Percentiles rank a stretch among this genome's conserved stretches.
These are phyloP conservation scores for Cutaneotrichosporon cavernicola DNA, from an alignment of 1,284 basidiomycete genomes.

Conservation along the genomic window DNA sequence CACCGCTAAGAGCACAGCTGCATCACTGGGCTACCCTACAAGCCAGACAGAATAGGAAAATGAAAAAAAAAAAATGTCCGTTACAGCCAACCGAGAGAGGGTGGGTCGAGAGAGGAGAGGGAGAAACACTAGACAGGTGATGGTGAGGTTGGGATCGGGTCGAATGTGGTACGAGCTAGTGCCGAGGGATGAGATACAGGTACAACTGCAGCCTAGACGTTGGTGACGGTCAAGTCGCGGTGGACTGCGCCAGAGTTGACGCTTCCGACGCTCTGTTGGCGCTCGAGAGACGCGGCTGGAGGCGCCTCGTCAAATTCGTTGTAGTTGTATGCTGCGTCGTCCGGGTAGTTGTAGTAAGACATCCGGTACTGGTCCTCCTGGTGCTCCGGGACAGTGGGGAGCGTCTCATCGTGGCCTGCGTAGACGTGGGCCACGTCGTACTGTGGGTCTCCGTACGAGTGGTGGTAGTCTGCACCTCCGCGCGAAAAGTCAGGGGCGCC, in stretches of 20 bases:
- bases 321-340: conserved; percentile 13
- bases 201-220: conserved; percentile 4
- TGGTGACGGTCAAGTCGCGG: conserved; percentile 13
- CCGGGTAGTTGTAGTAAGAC: conserved; percentile 6
- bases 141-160: not conserved
- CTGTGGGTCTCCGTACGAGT: conserved; percentile 45
- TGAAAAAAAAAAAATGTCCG: not conserved
- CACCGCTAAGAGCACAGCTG: not conserved
- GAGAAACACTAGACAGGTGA: not conserved
- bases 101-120: not conserved
- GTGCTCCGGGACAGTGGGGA: conserved; percentile 7
- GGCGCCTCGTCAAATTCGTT: conserved; percentile 2
- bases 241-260: not conserved
- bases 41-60: not conserved
- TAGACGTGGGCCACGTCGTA: conserved; percentile 28
- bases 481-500: conserved; percentile 15
- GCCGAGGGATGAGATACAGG: not conserved
- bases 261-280: conserved; percentile 8
- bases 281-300: not conserved
- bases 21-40: conserved; percentile 8
- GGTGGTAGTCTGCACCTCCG: conserved; percentile 15
- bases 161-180: not conserved
- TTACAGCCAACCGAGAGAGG: conserved; percentile 3
- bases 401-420: conserved; percentile 7
- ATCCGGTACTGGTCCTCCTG: conserved; percentile 2